Evolutionary conservation across 2,329 filamentous ascomycete genomes (phyloP).

Genomic region (Amylocarpus encephaloides): DNA sequence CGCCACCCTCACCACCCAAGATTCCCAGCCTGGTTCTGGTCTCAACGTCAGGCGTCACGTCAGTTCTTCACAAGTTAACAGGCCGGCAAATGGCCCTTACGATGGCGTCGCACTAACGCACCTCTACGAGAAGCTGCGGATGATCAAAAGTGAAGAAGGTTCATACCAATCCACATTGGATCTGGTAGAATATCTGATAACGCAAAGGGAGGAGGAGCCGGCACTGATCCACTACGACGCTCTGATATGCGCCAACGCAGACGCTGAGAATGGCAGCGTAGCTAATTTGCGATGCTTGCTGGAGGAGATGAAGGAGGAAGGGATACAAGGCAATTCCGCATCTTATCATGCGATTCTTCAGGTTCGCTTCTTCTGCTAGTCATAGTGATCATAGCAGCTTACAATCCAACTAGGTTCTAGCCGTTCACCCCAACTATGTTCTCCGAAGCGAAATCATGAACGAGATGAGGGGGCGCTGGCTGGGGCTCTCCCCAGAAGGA

Average conservation of each 20-base stretch:
- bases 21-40: neutral
- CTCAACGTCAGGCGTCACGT: neutral
- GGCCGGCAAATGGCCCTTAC: neutral
- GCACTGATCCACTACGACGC: conserved; percentile 63
- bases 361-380: conserved; percentile 35
- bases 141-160: conserved; percentile 33
- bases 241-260: conserved; percentile 65
- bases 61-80: neutral
- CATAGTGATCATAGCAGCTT: neutral
- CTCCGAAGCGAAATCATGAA: conserved; percentile 64
- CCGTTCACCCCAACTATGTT: conserved; percentile 80
- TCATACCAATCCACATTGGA: conserved; percentile 35
- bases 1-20: conserved; percentile 19
- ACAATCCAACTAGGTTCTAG: conserved; percentile 48
- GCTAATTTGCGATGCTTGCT: conserved; percentile 57
- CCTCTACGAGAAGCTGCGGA: conserved; percentile 46
- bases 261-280: conserved; percentile 58
- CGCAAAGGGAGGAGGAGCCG: conserved; percentile 46
- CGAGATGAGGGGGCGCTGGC: conserved; percentile 70
- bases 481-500: conserved; percentile 53
- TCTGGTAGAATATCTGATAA: conserved; percentile 54
- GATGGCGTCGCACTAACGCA: neutral
- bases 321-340: conserved; percentile 56
- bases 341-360: conserved; percentile 68
- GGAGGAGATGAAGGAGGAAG: conserved; percentile 60